Evolutionary conservation across 1,284 basidiomycete genomes (phyloP).

Genomic region (Somion occarium): DNA sequence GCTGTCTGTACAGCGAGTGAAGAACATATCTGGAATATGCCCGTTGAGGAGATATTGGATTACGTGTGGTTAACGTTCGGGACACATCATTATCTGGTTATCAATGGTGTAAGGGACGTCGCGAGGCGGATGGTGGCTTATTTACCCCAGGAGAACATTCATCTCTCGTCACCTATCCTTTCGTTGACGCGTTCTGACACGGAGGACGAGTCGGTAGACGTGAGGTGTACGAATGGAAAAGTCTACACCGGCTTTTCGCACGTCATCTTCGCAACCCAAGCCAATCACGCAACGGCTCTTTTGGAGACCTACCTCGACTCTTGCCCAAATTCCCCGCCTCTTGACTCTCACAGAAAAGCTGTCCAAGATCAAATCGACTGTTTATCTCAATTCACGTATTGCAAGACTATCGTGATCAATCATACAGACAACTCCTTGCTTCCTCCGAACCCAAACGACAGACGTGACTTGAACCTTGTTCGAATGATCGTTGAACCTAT

Average conservation of each 20-base stretch:
- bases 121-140: slow-evolving; percentile 38
- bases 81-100: slow-evolving; percentile 57
- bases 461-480: slow-evolving; percentile 65
- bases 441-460: slow-evolving; percentile 42
- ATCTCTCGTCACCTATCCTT: slow-evolving; percentile 47
- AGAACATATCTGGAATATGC: slow-evolving; percentile 47
- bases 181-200: slow-evolving; percentile 18
- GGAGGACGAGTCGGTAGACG: slow-evolving; percentile 10
- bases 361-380: slow-evolving; percentile 22
- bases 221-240: slow-evolving; percentile 16
- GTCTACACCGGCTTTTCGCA: slow-evolving; percentile 50
- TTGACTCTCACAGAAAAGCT: slow-evolving; percentile 3
- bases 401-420: slow-evolving; percentile 58
- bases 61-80: slow-evolving; percentile 59
- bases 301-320: slow-evolving; percentile 39
- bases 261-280: slow-evolving; percentile 69
- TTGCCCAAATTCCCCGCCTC: slow-evolving; percentile 23
- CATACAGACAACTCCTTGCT: slow-evolving; percentile 60
- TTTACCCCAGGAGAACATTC: slow-evolving; percentile 39
- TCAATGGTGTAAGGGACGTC: slow-evolving; percentile 51
- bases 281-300: slow-evolving; percentile 50
- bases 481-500: too few species aligned
- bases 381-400: slow-evolving; percentile 43
- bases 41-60: slow-evolving; percentile 60
- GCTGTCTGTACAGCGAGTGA: slow-evolving; percentile 62